Base-by-base conservation (phyloP, 257 asterid species). In the Pogostemon cablin region DNA sequence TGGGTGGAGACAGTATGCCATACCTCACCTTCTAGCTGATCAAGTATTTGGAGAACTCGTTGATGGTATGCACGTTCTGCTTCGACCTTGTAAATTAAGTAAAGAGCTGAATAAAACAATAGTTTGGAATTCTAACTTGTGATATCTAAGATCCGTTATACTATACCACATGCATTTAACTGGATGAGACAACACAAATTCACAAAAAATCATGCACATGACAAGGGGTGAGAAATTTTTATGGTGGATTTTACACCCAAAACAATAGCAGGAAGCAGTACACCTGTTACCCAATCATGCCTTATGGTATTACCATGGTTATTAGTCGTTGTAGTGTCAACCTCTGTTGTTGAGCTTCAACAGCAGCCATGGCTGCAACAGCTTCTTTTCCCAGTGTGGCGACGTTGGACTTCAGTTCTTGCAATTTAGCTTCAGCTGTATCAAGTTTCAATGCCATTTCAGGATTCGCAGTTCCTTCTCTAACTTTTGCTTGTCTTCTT, bases 291-390 rank as follows among this genome's bases (percentile, higher is more conserved):
- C 34, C 41, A 40, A 62, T 6, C 10, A 59, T 6, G 72, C 9
- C 40, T 73, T 54, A 15, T 64, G 50, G 57, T 39, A 71, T 41
- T 88, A 92, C 99, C 98, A 91, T 87, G 82, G 99, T 43, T 69
- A 95, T 95, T 53, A 95, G 80, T 50, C 98, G 84, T 68, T 95
- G 99, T 49, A 95, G 89, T 35, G 99, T 87, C 82, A 95, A 77
- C 79, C 97, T 89, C 69, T 95, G 99, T 75, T 95, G 99, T 76
- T 91, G 99, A 76, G 90, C 92, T 84, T 91, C 97, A 38, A 95
- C 98, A 76, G 98, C 98, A 79, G 98, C 93, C 99, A 95, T 91
- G 55, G 99, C 97, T 65, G 91, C 92, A 72, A 95, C 86, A 65
- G 98, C 96, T 81, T 95, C 99, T 81, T 95, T 95, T 48, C 99